Conservation (phyloP, 2,329 filamentous ascomycete genomes). For the Calonectria ilicicola region DNA sequence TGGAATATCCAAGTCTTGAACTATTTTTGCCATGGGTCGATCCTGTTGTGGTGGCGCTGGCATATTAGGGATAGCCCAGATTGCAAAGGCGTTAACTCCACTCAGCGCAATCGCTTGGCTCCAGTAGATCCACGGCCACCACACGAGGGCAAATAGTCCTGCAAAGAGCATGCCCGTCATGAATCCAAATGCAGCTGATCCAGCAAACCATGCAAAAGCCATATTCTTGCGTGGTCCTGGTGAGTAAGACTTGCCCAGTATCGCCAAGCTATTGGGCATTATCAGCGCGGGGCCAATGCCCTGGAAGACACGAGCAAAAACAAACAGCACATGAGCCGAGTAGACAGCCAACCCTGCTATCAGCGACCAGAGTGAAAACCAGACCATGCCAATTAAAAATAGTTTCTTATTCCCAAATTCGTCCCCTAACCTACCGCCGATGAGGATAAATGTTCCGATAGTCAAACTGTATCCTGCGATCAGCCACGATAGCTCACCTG, state of each 20-base stretch:
- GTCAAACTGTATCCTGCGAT: conserved; percentile 48
- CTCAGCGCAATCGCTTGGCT: conserved; percentile 51
- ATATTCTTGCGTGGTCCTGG: conserved; percentile 70
- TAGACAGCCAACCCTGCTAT: conserved; percentile 57
- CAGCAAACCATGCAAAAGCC: conserved; percentile 65
- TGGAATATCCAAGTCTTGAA: conserved; percentile 51
- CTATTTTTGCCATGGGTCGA: conserved; percentile 33
- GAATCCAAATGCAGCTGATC: conserved; percentile 59
- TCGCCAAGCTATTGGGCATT: conserved; percentile 72
- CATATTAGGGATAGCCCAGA: conserved; percentile 50
- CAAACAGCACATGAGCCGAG: conserved; percentile 57
- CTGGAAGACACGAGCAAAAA: conserved; percentile 64
- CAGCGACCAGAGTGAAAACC: conserved; percentile 66
- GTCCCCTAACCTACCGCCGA: conserved; percentile 68
- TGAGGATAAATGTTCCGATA: conserved; percentile 63
- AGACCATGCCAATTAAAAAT: conserved; percentile 65
- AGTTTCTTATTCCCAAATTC: conserved; percentile 68
- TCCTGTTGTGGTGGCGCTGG: conserved; percentile 21
- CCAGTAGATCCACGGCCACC: conserved; percentile 65
- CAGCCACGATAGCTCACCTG: conserved; percentile 56
- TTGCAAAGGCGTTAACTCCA: conserved; percentile 46
- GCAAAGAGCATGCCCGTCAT: conserved; percentile 56
- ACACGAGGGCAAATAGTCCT: conserved; percentile 52
- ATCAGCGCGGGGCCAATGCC: conserved; percentile 72
- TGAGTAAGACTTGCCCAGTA: conserved; percentile 69